A percentile compares a stretch with the other conserved stretches of the same genome.
phyloP scores from a whole-genome alignment of 2,329 filamentous ascomycete species.

The Graphiopsis chlorocephala region DNA sequence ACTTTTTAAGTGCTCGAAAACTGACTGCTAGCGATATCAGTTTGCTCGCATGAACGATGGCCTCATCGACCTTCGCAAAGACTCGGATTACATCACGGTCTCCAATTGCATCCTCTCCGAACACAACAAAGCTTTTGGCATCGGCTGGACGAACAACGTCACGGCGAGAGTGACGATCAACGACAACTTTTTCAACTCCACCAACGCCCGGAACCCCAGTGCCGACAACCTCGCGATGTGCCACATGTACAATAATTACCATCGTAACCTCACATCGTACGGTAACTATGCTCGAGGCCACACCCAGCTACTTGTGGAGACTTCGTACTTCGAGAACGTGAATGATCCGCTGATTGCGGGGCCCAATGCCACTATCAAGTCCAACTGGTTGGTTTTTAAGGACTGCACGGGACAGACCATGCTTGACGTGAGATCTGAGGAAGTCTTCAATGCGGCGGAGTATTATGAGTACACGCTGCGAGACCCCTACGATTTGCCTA shows the following conservation, averaged over 20 bases:
- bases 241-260: slow-evolving; percentile 26
- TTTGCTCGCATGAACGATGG: slow-evolving; percentile 24
- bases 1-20: background rate
- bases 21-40: slow-evolving; percentile 5
- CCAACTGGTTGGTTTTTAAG: slow-evolving; percentile 23
- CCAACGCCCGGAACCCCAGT: slow-evolving; percentile 24
- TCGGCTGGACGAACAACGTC: slow-evolving; percentile 27
- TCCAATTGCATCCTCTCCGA: slow-evolving; percentile 25
- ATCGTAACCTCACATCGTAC: slow-evolving; percentile 26
- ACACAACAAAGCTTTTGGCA: slow-evolving; percentile 29
- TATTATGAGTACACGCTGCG: slow-evolving; percentile 26
- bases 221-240: slow-evolving; percentile 26
- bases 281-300: slow-evolving; percentile 26
- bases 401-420: slow-evolving; percentile 22
- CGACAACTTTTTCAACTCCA: slow-evolving; percentile 27
- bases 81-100: slow-evolving; percentile 26
- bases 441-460: slow-evolving; percentile 21
- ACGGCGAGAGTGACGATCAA: slow-evolving; percentile 26
- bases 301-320: slow-evolving; percentile 25
- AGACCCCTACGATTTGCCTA: slow-evolving; percentile 17
- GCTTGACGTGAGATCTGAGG: slow-evolving; percentile 21
- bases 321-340: slow-evolving; percentile 25
- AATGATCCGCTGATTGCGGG: slow-evolving; percentile 25
- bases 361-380: slow-evolving; percentile 20
- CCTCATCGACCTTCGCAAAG: slow-evolving; percentile 26